Conservation (phyloP, 1,139 yeast species). For the Zygoascus sp. region DNA sequence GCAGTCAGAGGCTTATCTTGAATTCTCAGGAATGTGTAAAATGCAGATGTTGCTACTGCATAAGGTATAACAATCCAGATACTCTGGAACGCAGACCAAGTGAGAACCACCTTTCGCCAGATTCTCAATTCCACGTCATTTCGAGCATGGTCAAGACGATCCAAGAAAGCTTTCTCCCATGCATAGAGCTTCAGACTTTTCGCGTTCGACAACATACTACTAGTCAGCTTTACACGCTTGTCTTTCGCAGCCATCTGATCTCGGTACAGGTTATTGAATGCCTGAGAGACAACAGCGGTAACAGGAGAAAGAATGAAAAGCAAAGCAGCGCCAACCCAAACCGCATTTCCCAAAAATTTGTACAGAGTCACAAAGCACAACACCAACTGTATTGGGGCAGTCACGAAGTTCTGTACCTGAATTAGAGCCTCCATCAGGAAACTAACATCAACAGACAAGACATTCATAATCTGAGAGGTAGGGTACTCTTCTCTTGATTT, state of each 20-base stretch:
- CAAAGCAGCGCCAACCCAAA: constrained; percentile 54
- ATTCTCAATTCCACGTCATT: constrained; percentile 78
- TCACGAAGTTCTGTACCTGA: constrained; percentile 28
- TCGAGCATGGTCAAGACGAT: constrained; percentile 55
- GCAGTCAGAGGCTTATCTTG: constrained; percentile 51
- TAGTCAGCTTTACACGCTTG: constrained; percentile 50
- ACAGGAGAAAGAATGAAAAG: constrained; percentile 38
- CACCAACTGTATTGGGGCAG: constrained; percentile 50
- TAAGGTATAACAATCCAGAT: constrained; percentile 65
- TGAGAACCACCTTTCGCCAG: constrained; percentile 46
- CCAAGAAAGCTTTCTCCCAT: constrained; percentile 65
- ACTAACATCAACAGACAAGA: constrained; percentile 16
- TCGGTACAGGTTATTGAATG: constrained; percentile 27
- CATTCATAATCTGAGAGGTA: constrained; percentile 15
- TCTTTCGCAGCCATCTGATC: constrained; percentile 48
- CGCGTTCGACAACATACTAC: constrained; percentile 58
- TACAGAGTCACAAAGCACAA: constrained; percentile 53
- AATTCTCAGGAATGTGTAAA: constrained; percentile 47
- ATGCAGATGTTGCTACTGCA: constrained; percentile 59
- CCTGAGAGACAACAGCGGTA: constrained; percentile 20
- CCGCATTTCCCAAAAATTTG: constrained; percentile 55
- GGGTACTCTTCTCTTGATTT: constrained; percentile 14
- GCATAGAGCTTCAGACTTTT: constrained; percentile 68
- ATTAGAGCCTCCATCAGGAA: constrained; percentile 16
- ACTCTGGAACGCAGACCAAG: constrained; percentile 45